Percentiles rank a stretch among this genome's conserved stretches.
Evolutionary conservation across 371 early-diverging fungal species (phyloP).

Genomic region (Mucor indicus): DNA sequence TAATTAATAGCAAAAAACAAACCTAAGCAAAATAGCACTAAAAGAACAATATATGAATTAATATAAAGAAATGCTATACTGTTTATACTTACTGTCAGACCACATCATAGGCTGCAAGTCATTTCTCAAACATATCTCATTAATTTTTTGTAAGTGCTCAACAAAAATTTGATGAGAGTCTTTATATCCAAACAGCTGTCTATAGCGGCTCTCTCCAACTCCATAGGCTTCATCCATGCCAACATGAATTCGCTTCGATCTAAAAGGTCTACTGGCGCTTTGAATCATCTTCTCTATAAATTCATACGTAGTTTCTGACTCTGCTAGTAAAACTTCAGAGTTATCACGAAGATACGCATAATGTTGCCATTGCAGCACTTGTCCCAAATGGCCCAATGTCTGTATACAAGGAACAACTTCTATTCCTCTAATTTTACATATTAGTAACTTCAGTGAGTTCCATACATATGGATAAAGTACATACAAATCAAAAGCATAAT

Average conservation of each 20-base stretch:
- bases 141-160: slow-evolving; percentile 72
- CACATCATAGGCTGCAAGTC: slow-evolving; percentile 80
- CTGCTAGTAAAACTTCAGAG: slow-evolving; percentile 70
- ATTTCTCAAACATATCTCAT: slow-evolving; percentile 61
- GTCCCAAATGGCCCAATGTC: slow-evolving; percentile 87
- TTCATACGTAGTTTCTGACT: slow-evolving; percentile 73
- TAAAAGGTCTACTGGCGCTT: slow-evolving; percentile 62
- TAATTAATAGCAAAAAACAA: not conserved
- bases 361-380: slow-evolving; percentile 86
- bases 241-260: slow-evolving; percentile 78
- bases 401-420: slow-evolving; percentile 90
- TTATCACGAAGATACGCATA: slow-evolving; percentile 78
- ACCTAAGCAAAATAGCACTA: slow-evolving; percentile 67
- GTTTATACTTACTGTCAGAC: slow-evolving; percentile 86
- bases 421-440: slow-evolving; percentile 54
- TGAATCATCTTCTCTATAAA: slow-evolving; percentile 74
- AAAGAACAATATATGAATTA: not conserved
- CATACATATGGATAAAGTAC: too few relatives aligned
- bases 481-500: slow-evolving; percentile 71
- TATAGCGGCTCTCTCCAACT: slow-evolving; percentile 80
- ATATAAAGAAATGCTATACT: not conserved
- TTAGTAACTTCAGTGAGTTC: not conserved
- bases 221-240: slow-evolving; percentile 90
- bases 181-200: slow-evolving; percentile 68
- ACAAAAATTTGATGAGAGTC: slow-evolving; percentile 75